These are phyloP conservation scores for Marvania coccoides DNA, from an alignment of 139 green algal genomes.

Conservation along the genomic window DNA sequence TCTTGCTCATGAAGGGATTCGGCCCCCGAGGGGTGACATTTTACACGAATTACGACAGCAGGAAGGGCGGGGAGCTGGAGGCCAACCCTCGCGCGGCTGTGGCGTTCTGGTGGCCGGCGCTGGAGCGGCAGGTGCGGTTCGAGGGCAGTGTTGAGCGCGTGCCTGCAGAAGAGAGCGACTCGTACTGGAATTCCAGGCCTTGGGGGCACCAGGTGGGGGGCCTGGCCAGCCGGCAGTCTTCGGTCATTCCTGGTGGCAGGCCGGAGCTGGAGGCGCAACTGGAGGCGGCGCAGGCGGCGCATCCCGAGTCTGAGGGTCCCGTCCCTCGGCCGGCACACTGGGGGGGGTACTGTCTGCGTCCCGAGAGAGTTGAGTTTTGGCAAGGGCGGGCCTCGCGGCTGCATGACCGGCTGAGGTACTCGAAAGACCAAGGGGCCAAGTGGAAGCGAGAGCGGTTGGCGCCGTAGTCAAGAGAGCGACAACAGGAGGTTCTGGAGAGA, in stretches of 20 bases:
- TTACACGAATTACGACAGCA: slow-evolving; percentile 82
- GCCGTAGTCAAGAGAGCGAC: too few relatives aligned
- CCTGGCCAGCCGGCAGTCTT: slow-evolving; percentile 62
- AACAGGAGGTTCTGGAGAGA: not conserved
- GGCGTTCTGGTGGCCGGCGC: slow-evolving; percentile 74
- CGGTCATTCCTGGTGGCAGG: slow-evolving; percentile 21
- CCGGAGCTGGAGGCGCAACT: slow-evolving; percentile 43
- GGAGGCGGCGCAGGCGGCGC: slow-evolving; percentile 27
- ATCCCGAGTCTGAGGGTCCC: slow-evolving; percentile 14
- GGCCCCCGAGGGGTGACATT: slow-evolving; percentile 74
- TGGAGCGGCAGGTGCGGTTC: slow-evolving; percentile 74
- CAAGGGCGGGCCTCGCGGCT: slow-evolving; percentile 68
- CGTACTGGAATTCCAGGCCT: slow-evolving; percentile 79
- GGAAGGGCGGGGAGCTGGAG: slow-evolving; percentile 53
- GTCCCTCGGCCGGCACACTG: slow-evolving; percentile 41
- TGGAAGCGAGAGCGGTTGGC: slow-evolving; percentile 59
- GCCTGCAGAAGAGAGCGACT: slow-evolving; percentile 52
- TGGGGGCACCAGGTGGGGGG: slow-evolving; percentile 70
- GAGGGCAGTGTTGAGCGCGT: slow-evolving; percentile 71
- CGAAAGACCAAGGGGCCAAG: not conserved
- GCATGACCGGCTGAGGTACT: slow-evolving; percentile 75
- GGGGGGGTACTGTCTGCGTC: slow-evolving; percentile 75
- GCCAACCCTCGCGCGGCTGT: slow-evolving; percentile 45
- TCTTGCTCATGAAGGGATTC: slow-evolving; percentile 84
- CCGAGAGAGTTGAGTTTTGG: slow-evolving; percentile 80